Percentiles rank a stretch among this genome's conserved stretches.
Evolutionary conservation across 2,329 filamentous ascomycete genomes (phyloP).

Genomic region (Metarhizium sp.): DNA sequence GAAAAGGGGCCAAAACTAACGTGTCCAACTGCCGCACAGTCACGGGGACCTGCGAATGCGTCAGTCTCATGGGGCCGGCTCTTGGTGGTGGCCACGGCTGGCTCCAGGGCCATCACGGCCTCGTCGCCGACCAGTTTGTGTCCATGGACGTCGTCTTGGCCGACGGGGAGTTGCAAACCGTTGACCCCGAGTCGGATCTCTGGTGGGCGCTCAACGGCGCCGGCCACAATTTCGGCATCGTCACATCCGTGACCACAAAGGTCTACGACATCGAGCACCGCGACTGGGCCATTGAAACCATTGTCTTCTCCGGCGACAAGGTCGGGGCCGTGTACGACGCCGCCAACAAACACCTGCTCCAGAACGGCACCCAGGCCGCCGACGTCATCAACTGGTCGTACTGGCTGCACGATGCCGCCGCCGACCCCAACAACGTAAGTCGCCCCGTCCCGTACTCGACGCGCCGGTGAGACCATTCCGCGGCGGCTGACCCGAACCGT

Average conservation of each 20-base stretch:
- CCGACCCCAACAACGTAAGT: constrained; percentile 30
- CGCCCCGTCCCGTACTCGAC: no score
- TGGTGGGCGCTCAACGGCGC: constrained; percentile 50
- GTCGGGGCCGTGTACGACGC: constrained; percentile 18
- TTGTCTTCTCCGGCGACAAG: constrained; percentile 38
- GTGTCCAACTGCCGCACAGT: constrained; percentile 15
- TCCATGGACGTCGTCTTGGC: constrained; percentile 42
- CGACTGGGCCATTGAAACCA: constrained; percentile 32
- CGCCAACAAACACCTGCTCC: constrained; percentile 34
- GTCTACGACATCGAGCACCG: constrained; percentile 34
- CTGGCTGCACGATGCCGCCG: constrained; percentile 27
- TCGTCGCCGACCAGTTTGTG: constrained; percentile 43
- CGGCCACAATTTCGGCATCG: constrained; percentile 51
- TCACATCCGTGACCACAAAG: constrained; percentile 38
- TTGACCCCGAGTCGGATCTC: constrained; percentile 36
- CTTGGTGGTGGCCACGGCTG: constrained; percentile 50
- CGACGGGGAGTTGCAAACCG: constrained; percentile 30
- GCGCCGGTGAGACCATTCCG: no score
- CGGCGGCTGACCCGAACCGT: no score
- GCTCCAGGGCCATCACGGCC: constrained; percentile 42
- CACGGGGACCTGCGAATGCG: constrained; percentile 43
- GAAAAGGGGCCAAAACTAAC: not conserved
- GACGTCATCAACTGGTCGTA: constrained; percentile 42
- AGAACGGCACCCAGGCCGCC: constrained; percentile 30
- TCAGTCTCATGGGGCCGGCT: constrained; percentile 36